Evolutionary conservation across 2,329 filamentous ascomycete species (phyloP), one percentile per base, ranked within the genome.

Genomic region (Dothideomycetes sp.): DNA sequence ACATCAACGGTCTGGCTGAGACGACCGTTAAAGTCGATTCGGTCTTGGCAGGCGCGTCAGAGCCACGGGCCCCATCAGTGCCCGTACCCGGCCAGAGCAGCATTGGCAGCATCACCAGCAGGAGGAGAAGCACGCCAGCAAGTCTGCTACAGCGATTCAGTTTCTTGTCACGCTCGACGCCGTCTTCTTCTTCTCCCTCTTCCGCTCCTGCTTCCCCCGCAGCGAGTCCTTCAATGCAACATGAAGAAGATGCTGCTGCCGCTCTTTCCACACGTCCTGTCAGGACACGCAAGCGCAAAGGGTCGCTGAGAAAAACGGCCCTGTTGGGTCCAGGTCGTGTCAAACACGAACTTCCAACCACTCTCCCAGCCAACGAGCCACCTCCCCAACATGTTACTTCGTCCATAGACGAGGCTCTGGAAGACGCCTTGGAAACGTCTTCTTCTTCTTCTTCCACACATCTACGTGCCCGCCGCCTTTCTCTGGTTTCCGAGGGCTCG

Each of bases 281-380:
- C 41, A 68, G 70, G 57, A 76, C 76, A 33, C 70, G 86, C 41
- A 79, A 80, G 52, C 76, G 88, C 45, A 84, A 83, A 57, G 87
- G 86, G 4, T 94, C 88, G 9, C 68, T 95, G 58, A 76, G 88
- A 45, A 94, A 94, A 62, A 85, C 84, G 9, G 87, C 86, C 18
- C 68, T 94, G 34, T 70, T 94, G 13, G 84, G 85, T 12, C 82
- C 82, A 47, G 80, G 81, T 37, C 48, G 53, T n/a, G 46, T 58
- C 16, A 46, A 76, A 71, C 29, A 33, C 29, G 37, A 41, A 16
- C 30, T 23, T 33, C 37, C 37, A 33, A 30, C 37, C 37, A 41
- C 37, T 30, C 18, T 27, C 7, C 22, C 22, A 7, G 7, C 7
- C 7, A 7, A 7, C 22, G 7, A 24, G 12, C 22, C 22, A 7